Percentiles rank a stretch among this genome's conserved stretches.
These are phyloP conservation scores for Melocanna baccifera DNA, from an alignment of 176 grass and related monocot genomes.

Conservation along the genomic window DNA sequence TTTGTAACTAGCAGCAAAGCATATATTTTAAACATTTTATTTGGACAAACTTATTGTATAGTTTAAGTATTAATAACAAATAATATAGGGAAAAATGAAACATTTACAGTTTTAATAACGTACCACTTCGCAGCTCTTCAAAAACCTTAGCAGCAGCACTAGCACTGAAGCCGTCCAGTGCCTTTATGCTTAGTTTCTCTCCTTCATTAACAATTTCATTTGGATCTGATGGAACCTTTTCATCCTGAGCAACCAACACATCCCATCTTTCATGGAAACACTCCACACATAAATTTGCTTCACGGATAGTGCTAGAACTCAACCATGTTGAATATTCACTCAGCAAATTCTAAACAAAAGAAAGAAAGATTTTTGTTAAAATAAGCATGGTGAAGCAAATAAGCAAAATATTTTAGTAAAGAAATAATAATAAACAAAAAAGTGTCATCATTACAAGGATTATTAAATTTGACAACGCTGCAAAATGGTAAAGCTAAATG, in stretches of 20 bases:
- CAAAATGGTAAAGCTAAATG: constrained; percentile 1
- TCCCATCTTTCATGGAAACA: constrained; percentile 57
- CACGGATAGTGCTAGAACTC: constrained; percentile 61
- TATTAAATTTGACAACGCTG: background rate
- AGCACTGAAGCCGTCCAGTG: constrained; percentile 64
- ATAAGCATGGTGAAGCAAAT: constrained; percentile 18
- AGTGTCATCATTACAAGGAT: background rate
- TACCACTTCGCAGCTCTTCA: constrained; percentile 86
- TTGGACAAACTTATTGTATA: constrained; percentile 8
- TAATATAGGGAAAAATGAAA: background rate
- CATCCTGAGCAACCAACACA: constrained; percentile 47
- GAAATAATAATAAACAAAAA: background rate
- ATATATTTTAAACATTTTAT: constrained; percentile 23
- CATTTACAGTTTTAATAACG: constrained; percentile 16
- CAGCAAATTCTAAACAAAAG: constrained; percentile 59
- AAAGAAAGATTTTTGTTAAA: constrained; percentile 19
- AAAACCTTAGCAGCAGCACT: constrained; percentile 72
- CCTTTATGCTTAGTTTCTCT: constrained; percentile 52
- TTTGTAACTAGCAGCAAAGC: background rate
- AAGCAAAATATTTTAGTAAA: background rate
- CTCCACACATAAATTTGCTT: constrained; percentile 76
- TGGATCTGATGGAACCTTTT: constrained; percentile 38
- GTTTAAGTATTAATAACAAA: constrained; percentile 3
- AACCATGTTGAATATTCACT: constrained; percentile 75
- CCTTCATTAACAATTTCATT: constrained; percentile 34